phyloP scores from a whole-genome alignment of 2,329 filamentous ascomycete species.

The Epichloe hybrida region DNA sequence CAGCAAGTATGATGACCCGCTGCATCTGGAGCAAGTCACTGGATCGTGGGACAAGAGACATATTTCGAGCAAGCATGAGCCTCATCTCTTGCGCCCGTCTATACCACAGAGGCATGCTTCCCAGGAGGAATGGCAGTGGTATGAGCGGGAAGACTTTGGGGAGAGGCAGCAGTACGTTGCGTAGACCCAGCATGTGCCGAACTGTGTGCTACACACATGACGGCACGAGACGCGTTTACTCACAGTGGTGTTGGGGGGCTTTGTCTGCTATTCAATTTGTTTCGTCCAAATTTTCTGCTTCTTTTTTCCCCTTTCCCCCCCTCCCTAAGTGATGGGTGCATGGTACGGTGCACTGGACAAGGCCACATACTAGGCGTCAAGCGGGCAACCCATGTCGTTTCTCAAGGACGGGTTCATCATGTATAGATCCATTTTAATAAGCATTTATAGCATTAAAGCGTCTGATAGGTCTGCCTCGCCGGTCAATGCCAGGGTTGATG shows the following conservation, averaged over 20 bases:
- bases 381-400: not conserved
- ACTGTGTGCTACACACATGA: no score
- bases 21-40: not conserved
- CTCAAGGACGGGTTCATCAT: not conserved
- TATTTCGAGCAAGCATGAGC: not conserved
- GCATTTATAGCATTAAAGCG: conserved; percentile 1
- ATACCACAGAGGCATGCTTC: conserved; percentile 3
- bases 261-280: not conserved
- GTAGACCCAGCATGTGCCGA: conserved; percentile 19
- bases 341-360: not conserved
- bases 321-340: not conserved
- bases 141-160: conserved; percentile 20
- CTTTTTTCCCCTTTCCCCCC: no score
- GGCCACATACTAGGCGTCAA: not conserved
- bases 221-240: not conserved
- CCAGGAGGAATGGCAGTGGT: conserved; percentile 21
- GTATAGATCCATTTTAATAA: not conserved
- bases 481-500: not conserved
- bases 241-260: not conserved
- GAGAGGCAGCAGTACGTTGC: conserved; percentile 12
- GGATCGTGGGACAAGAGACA: not conserved
- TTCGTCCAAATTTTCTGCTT: no score
- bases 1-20: not conserved
- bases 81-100: not conserved
- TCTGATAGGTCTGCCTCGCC: not conserved